Percentiles rank a stretch among this genome's conserved stretches.
These are phyloP conservation scores for Notholithocarpus densiflorus DNA, from an alignment of 306 rosid species.

Conservation along the genomic window DNA sequence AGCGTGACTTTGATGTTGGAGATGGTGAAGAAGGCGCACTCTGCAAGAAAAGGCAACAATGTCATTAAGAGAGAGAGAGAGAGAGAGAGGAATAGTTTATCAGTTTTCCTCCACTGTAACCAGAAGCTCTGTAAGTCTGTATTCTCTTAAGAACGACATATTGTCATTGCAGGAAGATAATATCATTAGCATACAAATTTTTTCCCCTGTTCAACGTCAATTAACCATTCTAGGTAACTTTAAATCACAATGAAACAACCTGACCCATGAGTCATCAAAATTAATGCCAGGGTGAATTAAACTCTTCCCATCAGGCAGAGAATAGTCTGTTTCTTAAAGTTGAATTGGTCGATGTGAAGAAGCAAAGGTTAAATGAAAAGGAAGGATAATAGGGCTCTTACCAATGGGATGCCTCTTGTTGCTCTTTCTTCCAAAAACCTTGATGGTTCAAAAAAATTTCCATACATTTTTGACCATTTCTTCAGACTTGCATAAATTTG, in stretches of 20 bases:
- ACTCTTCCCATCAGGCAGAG: not conserved
- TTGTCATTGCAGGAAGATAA: not conserved
- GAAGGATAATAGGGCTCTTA: conserved; percentile 30
- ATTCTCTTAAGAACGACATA: too few relatives aligned
- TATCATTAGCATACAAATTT: not conserved
- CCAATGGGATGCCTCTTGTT: conserved; percentile 72
- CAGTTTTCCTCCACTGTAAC: not conserved
- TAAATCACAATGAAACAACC: conserved; percentile 1
- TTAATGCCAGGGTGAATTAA: not conserved
- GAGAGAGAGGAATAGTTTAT: not conserved
- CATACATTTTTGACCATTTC: conserved; percentile 75
- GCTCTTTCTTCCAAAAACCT: conserved; percentile 93
- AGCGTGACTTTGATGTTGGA: conserved; percentile 48
- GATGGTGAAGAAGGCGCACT: conserved; percentile 58
- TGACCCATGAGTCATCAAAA: not conserved
- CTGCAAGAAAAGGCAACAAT: conserved; percentile 41
- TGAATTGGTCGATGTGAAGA: not conserved
- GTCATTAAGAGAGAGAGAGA: not conserved
- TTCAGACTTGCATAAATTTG: conserved; percentile 70
- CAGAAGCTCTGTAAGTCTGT: not conserved
- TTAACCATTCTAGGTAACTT: conserved; percentile 7
- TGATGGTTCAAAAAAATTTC: conserved; percentile 79
- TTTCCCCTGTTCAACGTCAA: not conserved
- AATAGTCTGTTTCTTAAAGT: not conserved
- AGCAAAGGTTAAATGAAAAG: not conserved